These are phyloP conservation scores for Mariannaea elegans DNA, from an alignment of 2,329 filamentous ascomycete genomes.

Conservation along the genomic window DNA sequence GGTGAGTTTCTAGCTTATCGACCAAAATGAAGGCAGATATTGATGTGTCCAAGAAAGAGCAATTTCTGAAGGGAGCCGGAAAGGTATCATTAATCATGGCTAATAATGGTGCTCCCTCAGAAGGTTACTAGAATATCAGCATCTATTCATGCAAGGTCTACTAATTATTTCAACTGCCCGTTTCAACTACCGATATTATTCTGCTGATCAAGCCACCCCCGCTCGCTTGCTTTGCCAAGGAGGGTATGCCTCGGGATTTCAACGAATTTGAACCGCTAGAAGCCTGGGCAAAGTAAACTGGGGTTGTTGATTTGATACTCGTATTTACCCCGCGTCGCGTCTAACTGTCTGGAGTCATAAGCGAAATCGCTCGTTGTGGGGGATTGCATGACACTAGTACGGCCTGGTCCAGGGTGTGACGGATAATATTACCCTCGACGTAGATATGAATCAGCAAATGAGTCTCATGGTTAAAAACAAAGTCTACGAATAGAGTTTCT, in stretches of 20 bases:
- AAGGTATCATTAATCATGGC: too few species aligned
- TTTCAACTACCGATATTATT: constrained; percentile 28
- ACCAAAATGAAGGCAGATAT: too few species aligned
- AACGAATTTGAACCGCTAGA: background rate
- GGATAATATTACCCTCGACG: constrained; percentile 25
- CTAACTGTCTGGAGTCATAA: constrained; percentile 20
- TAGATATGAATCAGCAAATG: constrained; percentile 15
- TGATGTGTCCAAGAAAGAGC: too few species aligned
- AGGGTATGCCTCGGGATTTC: constrained; percentile 6
- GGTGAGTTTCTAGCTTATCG: too few species aligned
- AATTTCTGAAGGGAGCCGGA: too few species aligned
- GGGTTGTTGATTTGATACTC: background rate
- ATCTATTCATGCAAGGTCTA: too few species aligned
- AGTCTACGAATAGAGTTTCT: background rate
- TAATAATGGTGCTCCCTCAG: too few species aligned
- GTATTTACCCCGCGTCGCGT: constrained; percentile 27
- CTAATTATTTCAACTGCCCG: constrained; percentile 32
- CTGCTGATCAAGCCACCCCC: constrained; percentile 23
- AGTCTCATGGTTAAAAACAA: background rate
- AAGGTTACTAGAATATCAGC: too few species aligned
- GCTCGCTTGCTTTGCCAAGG: background rate
- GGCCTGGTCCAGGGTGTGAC: constrained; percentile 1
- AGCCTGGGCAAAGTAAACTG: background rate
- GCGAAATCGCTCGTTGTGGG: constrained; percentile 7
- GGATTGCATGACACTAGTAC: constrained; percentile 14